Conservation (phyloP, 805 yeast species). For the Yarrowia bubula region DNA sequence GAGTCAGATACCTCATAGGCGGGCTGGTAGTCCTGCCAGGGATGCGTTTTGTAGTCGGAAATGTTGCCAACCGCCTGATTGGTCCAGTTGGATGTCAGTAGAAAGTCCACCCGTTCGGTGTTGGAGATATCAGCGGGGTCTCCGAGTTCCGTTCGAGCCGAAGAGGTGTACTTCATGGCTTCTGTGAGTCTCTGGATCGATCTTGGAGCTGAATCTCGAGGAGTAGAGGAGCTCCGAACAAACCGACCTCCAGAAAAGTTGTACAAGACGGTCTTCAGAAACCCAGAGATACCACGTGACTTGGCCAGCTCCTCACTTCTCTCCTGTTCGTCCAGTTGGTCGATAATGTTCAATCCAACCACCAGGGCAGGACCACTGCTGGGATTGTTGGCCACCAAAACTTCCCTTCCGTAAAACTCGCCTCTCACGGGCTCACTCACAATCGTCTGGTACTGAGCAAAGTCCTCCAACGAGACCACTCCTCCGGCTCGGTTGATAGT, state of each 20-base stretch:
- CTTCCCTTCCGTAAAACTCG: constrained; percentile 45
- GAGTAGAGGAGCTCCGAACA: background rate
- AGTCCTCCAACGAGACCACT: constrained; percentile 61
- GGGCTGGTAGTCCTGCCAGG: constrained; percentile 76
- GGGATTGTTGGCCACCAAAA: constrained; percentile 65
- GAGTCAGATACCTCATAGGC: constrained; percentile 74
- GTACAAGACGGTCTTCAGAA: too few relatives aligned
- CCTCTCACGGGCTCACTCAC: constrained; percentile 47
- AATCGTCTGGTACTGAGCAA: constrained; percentile 56
- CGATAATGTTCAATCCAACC: constrained; percentile 68
- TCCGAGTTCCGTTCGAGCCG: constrained; percentile 83
- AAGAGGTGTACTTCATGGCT: constrained; percentile 90
- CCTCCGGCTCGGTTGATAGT: constrained; percentile 62
- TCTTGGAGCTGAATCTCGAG: constrained; percentile 46
- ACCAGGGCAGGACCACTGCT: constrained; percentile 81
- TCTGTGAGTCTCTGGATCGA: constrained; percentile 72
- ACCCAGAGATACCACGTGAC: background rate
- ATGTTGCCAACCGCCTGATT: constrained; percentile 50
- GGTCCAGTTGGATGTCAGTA: constrained; percentile 59
- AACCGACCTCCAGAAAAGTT: too few relatives aligned
- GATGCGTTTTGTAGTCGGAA: constrained; percentile 54
- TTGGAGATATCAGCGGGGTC: constrained; percentile 46
- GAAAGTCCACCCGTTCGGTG: constrained; percentile 45
- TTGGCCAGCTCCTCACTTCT: constrained; percentile 36
- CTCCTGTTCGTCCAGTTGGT: constrained; percentile 41